Percentiles rank a stretch among this genome's conserved stretches.
Conservation (phyloP, 257 asterid genomes). For the Penstemon barbatus region DNA sequence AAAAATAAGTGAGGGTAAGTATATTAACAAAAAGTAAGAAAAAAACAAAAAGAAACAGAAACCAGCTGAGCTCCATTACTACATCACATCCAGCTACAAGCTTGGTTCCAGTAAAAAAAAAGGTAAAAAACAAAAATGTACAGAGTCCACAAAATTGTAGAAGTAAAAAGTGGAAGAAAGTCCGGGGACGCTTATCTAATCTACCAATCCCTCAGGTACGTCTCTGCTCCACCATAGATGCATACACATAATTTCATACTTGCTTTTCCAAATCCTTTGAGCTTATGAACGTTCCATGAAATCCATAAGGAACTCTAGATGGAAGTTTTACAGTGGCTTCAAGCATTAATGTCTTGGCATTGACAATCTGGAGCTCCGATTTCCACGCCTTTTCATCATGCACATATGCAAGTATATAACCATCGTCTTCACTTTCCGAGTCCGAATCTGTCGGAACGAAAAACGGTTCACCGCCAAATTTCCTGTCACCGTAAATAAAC, state of each 20-base stretch:
- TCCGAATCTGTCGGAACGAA: slow-evolving; percentile 28
- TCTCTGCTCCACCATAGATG: neutral
- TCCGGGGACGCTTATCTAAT: slow-evolving; percentile 23
- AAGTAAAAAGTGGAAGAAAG: neutral
- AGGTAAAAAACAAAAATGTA: neutral
- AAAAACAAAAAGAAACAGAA: slow-evolving; percentile 32
- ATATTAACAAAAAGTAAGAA: neutral
- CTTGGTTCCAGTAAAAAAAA: slow-evolving; percentile 26
- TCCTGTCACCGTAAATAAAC: slow-evolving; percentile 36
- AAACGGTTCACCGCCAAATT: slow-evolving; percentile 48
- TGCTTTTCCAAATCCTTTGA: slow-evolving; percentile 38
- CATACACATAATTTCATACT: slow-evolving; percentile 2
- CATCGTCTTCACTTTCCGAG: slow-evolving; percentile 39
- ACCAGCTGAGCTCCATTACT: slow-evolving; percentile 49
- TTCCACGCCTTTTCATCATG: slow-evolving; percentile 42
- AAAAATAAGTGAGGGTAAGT: neutral
- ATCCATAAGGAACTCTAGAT: slow-evolving; percentile 49
- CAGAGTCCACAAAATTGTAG: neutral
- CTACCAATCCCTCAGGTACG: slow-evolving; percentile 25
- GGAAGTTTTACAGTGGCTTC: slow-evolving; percentile 39
- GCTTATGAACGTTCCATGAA: slow-evolving; percentile 49
- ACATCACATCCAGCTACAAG: slow-evolving; percentile 34
- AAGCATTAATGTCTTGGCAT: slow-evolving; percentile 31
- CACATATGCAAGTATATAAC: slow-evolving; percentile 41
- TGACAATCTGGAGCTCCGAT: slow-evolving; percentile 43